These are phyloP conservation scores for Aspergillus glaucus DNA, from an alignment of 2,329 filamentous ascomycete genomes.

Conservation along the genomic window DNA sequence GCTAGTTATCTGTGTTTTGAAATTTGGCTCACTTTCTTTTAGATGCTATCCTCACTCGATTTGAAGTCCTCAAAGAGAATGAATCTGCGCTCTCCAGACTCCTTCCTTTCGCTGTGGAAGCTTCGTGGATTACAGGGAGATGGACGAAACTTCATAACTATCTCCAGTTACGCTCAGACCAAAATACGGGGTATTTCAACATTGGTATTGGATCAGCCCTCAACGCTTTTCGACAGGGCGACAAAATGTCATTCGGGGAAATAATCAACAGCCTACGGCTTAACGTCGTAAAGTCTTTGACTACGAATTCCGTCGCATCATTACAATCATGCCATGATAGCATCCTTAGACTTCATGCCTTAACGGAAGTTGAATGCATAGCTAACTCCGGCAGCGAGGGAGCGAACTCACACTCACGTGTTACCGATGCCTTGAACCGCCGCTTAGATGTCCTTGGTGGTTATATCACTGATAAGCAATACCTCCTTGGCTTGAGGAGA, in stretches of 20 bases:
- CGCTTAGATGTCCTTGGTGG: conserved; percentile 86
- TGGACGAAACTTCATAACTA: conserved; percentile 71
- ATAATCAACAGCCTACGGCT: conserved; percentile 62
- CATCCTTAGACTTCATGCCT: conserved; percentile 78
- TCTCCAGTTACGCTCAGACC: conserved; percentile 35
- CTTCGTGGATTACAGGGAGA: conserved; percentile 81
- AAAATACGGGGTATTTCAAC: conserved; percentile 64
- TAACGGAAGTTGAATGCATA: conserved; percentile 81
- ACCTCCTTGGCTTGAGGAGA: conserved; percentile 75
- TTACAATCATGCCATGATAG: conserved; percentile 76
- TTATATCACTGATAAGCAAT: conserved; percentile 89
- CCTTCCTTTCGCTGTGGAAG: conserved; percentile 80
- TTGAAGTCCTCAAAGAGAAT: conserved; percentile 63
- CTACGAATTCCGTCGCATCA: conserved; percentile 69
- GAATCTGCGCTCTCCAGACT: conserved; percentile 54
- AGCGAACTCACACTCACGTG: conserved; percentile 13
- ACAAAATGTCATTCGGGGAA: conserved; percentile 48
- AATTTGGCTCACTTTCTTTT: conserved; percentile 1
- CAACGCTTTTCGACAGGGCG: conserved; percentile 51
- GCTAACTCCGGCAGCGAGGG: conserved; percentile 41
- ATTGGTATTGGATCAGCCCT: conserved; percentile 67
- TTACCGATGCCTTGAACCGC: conserved; percentile 57
- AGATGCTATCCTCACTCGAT: conserved; percentile 82
- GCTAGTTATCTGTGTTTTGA: not conserved
- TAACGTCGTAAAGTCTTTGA: conserved; percentile 66